Base-by-base conservation (phyloP, 441 rosid genomes). In the Oxalis stricta region DNA sequence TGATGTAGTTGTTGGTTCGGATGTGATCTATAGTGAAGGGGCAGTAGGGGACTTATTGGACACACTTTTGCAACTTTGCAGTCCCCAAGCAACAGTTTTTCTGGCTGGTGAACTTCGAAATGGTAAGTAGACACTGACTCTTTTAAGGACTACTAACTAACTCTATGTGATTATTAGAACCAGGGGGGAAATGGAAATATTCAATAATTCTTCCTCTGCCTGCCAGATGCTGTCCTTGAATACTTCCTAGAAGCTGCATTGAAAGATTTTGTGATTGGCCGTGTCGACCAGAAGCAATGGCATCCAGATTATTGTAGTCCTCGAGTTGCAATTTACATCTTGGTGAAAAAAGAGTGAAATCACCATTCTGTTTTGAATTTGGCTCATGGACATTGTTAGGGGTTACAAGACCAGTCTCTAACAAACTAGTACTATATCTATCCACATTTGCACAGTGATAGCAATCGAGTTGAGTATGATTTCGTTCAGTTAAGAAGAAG, bases 11-110 rank as follows among this genome's bases (percentile, higher is more conserved):
- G 46, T 84, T 32, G 82, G 86, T 33, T 77, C 86, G 2, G 86
- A 77, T 75, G 83, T 84, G 58, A 70, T 88, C 24, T 84, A 79
- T 50, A 82, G 84, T 18, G 97, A 88, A 68, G 92, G 68, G 53
- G 84, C 94, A 41, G 94, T 79, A 20, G 58, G 41, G 51, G 85
- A 88, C 61, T 68, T 88, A 67, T 51, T 84, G 66, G 86, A 76
- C 53, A 71, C 91, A 4, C 66, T 79, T 49, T 6, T 52, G 68
- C 80, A 70, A 43, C 79, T 82, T 18, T 72, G 70, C 22, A 76
- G 91, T 37, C 15, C 54, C 40, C 82, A 72, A 48, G 84, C 94
- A 15, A 82, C 95, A 5, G 63, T 79, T 39, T 73, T 82, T 58
- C 46, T 88, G 50, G 63, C 95, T 11, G 94, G 94, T 48, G 95